Evolutionary conservation across 371 early-diverging fungal genomes (phyloP), one percentile per base, ranked within the genome.

Genomic region (Batkoa obscura): DNA sequence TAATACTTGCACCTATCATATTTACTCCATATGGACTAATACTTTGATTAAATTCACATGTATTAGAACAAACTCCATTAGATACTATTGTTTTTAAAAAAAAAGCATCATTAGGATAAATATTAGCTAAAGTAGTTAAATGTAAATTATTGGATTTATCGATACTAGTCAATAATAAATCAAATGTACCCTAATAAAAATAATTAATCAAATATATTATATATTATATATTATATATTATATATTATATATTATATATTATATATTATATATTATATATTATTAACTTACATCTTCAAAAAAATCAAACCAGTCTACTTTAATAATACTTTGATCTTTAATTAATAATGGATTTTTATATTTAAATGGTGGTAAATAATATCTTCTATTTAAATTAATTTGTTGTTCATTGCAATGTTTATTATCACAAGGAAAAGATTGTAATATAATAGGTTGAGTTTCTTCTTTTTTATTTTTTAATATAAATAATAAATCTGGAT

Each of bases 31-130:
- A 88, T 0, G 83, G 84, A 8, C 57, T 62, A 35, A 46, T 62
- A 42, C 50, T 39, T 36, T 38, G 2, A 55, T 2, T 3, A 2
- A 41, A 32, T 1, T 72, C 72, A 49, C 71, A 80, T 63, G 71
- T 67, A 2, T 66, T 73, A 8, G 81, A 73, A 59, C 81, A 80
- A 0, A 84, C 86, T 5, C 86, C 86, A 61, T 86, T 86, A 31
- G 80, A 75, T 0, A 83, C 79, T 23, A 88, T 61, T 0, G 89
- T 77, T 62, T 91, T 91, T 54, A 93, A 64, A 65, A 94, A 94
- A 58, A 93, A 92, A 0, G 92, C 93, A 64, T 94, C 95, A 58
- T 83, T 87, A 60, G 81, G 86, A 57, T 76, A 86, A 60, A 88
- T 87, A 65, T 94, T 92, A 62, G 81, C 76, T 31, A 90, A 68